Evolutionary conservation across 2,329 filamentous ascomycete genomes (phyloP).

Genomic region (Septoria petroselini): DNA sequence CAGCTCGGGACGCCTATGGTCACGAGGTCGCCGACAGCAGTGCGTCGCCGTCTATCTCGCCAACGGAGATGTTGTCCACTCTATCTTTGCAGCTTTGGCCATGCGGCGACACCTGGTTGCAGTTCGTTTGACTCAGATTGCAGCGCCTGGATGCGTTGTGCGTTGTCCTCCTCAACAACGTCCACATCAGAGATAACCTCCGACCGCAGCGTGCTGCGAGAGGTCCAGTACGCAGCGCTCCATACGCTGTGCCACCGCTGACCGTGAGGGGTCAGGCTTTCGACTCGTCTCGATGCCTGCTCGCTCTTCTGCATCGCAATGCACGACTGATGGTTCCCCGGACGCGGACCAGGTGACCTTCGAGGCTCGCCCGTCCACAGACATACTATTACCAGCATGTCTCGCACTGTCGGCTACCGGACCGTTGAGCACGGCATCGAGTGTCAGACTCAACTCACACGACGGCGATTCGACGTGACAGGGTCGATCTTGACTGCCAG

Average conservation of each 20-base stretch:
- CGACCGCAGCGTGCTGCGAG: constrained; percentile 28
- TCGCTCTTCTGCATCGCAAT: constrained; percentile 19
- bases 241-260: constrained; percentile 21
- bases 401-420: constrained; percentile 17
- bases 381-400: constrained; percentile 13
- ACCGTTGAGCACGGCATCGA: constrained; percentile 21
- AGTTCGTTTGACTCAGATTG: constrained; percentile 24
- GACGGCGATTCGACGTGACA: constrained; percentile 10
- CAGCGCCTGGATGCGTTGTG: constrained; percentile 17
- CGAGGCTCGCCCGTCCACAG: constrained; percentile 11
- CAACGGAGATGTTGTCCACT: constrained; percentile 4
- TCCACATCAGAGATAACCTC: constrained; percentile 16
- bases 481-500: constrained; percentile 13
- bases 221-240: constrained; percentile 12
- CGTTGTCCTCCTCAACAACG: constrained; percentile 20
- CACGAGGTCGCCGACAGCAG: constrained; percentile 9
- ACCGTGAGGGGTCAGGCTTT: constrained; percentile 19
- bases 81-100: not conserved
- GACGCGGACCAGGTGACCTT: constrained; percentile 1
- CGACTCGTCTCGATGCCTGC: constrained; percentile 21
- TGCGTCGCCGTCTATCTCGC: constrained; percentile 15
- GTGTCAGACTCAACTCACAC: constrained; percentile 2
- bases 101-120: constrained; percentile 19
- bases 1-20: not conserved
- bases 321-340: constrained; percentile 21